Evolutionary conservation across 306 rosid species (phyloP).

Genomic region (Corylus avellana): DNA sequence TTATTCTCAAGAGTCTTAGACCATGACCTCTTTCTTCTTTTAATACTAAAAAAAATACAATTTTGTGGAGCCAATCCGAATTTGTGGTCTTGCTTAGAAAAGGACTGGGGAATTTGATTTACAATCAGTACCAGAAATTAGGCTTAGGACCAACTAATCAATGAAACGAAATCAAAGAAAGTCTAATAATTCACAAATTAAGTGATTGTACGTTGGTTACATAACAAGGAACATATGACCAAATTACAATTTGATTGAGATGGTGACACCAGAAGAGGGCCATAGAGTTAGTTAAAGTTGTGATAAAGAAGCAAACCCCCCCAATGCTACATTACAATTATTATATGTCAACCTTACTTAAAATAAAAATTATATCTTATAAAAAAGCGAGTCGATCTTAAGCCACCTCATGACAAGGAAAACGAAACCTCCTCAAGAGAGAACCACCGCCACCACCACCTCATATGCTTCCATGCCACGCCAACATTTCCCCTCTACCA

Average conservation of each 20-base stretch:
- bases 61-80: neutral
- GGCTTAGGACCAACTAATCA: neutral
- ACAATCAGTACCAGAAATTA: neutral
- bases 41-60: no score
- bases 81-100: neutral
- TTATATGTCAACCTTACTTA: conserved; percentile 25
- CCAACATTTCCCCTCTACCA: conserved; percentile 27
- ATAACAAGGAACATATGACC: neutral
- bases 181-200: neutral
- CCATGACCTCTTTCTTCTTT: no score
- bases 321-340: conserved; percentile 4
- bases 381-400: neutral
- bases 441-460: conserved; percentile 20
- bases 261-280: conserved; percentile 33
- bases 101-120: neutral
- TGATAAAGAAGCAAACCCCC: conserved; percentile 48
- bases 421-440: neutral
- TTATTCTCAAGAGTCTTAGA: no score
- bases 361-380: conserved; percentile 5
- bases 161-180: neutral
- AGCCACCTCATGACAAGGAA: conserved; percentile 9
- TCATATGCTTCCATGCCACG: conserved; percentile 43
- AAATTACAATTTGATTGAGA: neutral
- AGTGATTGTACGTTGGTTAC: conserved; percentile 1
- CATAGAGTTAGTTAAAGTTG: conserved; percentile 64